Evolutionary conservation across 176 grass and related monocot species (phyloP).

Genomic region (Rhipidocladum racemiflorum): DNA sequence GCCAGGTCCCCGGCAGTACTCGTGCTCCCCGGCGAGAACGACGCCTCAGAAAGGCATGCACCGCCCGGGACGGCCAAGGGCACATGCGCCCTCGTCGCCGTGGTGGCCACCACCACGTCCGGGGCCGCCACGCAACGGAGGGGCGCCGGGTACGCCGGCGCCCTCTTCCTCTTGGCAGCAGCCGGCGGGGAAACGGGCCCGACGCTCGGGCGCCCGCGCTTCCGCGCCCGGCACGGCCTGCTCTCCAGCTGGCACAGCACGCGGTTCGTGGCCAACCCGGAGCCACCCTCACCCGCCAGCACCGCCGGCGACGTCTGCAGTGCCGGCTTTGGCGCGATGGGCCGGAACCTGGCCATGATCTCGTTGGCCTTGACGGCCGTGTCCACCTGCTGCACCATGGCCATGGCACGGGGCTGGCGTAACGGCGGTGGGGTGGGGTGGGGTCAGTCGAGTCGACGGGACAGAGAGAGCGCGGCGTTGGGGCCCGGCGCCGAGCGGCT

Average conservation of each 20-base stretch:
- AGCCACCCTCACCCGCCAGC: conserved; percentile 13
- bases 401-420: conserved; percentile 27
- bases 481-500: not conserved
- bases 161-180: conserved; percentile 41
- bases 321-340: conserved; percentile 89
- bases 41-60: conserved; percentile 6
- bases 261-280: conserved; percentile 11
- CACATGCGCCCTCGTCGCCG: conserved; percentile 21
- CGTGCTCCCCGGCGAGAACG: not conserved
- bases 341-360: conserved; percentile 87
- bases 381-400: conserved; percentile 67
- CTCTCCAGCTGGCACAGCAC: conserved; percentile 57
- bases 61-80: conserved; percentile 4
- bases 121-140: conserved; percentile 36
- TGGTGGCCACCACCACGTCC: conserved; percentile 25
- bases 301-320: not conserved
- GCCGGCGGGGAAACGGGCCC: not conserved
- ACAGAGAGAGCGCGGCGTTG: conserved; percentile 23
- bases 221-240: conserved; percentile 63
- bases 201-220: conserved; percentile 51
- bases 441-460: not conserved
- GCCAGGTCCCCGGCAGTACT: not conserved
- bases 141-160: conserved; percentile 27
- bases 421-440: not conserved
- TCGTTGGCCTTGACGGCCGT: conserved; percentile 85